Percentiles rank a stretch among this genome's conserved stretches.
Conservation (phyloP, 139 green algal genomes). For the Haematococcus lacustris region DNA sequence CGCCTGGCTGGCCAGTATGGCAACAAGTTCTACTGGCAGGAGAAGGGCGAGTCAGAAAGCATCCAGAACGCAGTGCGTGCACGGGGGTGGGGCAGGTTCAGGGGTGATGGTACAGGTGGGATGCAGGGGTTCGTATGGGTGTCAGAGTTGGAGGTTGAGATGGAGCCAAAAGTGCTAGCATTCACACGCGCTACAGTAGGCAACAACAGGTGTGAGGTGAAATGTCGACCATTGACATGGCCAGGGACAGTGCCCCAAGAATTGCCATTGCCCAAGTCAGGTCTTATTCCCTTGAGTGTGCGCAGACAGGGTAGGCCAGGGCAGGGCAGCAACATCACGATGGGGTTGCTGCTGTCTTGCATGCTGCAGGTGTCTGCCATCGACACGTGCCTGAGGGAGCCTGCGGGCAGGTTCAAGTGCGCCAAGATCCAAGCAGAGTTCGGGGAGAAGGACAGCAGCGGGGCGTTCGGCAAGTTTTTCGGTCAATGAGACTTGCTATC, state of each 20-base stretch:
- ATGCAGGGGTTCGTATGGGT: neutral
- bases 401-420: conserved; percentile 59
- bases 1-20: conserved; percentile 87
- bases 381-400: conserved; percentile 68
- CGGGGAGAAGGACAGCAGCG: conserved; percentile 15
- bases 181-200: neutral
- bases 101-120: neutral
- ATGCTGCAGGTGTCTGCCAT: conserved; percentile 59
- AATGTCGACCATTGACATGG: too few relatives aligned
- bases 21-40: conserved; percentile 92
- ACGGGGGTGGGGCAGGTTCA: neutral
- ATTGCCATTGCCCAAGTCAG: neutral
- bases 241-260: too few relatives aligned
- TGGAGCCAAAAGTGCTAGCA: neutral
- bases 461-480: conserved; percentile 4
- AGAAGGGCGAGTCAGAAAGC: conserved; percentile 74
- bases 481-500: conserved; percentile 7
- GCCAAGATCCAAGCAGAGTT: conserved; percentile 28
- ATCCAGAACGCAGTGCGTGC: conserved; percentile 77
- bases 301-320: neutral
- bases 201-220: too few relatives aligned
- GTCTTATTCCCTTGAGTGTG: neutral
- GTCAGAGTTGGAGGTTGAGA: neutral
- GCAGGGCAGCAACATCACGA: too few relatives aligned
- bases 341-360: neutral